A percentile compares a stretch with the other conserved stretches of the same genome.
These are phyloP conservation scores for Porpolomopsis calyptriformis DNA, from an alignment of 768 basidiomycete species.

Conservation along the genomic window DNA sequence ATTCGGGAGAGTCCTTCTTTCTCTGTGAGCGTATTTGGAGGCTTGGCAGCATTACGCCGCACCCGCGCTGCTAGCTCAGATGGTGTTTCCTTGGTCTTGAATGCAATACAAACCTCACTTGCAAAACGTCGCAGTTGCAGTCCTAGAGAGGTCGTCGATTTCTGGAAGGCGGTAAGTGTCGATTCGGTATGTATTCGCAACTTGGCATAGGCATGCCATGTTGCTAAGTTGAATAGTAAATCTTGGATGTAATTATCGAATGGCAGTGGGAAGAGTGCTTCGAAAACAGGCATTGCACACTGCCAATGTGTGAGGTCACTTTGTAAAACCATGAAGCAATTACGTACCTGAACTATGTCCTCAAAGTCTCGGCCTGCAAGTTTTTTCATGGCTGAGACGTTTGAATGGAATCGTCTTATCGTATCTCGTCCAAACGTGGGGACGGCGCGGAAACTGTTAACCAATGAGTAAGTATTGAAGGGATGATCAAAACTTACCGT, in stretches of 20 bases:
- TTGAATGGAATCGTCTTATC: constrained; percentile 16
- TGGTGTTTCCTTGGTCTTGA: constrained; percentile 14
- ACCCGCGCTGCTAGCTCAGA: constrained; percentile 14
- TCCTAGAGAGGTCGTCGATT: constrained; percentile 9
- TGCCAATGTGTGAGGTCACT: background rate
- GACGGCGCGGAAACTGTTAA: constrained; percentile 6
- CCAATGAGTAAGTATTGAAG: background rate
- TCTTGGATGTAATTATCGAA: constrained; percentile 13
- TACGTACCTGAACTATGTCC: constrained; percentile 21
- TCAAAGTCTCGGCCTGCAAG: constrained; percentile 20
- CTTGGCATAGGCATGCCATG: constrained; percentile 14
- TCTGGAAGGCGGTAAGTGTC: constrained; percentile 7
- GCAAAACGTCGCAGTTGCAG: constrained; percentile 12
- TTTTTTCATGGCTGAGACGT: constrained; percentile 16
- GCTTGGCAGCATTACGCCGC: constrained; percentile 9
- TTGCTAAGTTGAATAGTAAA: constrained; percentile 10
- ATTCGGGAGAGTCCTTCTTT: constrained; percentile 9
- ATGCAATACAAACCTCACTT: constrained; percentile 8
- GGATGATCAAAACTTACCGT: background rate
- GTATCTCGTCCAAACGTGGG: constrained; percentile 11
- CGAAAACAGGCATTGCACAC: constrained; percentile 13
- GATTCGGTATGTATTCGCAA: constrained; percentile 15
- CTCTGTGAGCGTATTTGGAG: constrained; percentile 14
- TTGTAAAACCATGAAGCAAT: background rate
- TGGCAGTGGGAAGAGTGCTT: constrained; percentile 18